Evolutionary conservation across 352 stramenopile species (phyloP), one percentile per base, ranked within the genome.

Genomic region (Lagenidium sp.): DNA sequence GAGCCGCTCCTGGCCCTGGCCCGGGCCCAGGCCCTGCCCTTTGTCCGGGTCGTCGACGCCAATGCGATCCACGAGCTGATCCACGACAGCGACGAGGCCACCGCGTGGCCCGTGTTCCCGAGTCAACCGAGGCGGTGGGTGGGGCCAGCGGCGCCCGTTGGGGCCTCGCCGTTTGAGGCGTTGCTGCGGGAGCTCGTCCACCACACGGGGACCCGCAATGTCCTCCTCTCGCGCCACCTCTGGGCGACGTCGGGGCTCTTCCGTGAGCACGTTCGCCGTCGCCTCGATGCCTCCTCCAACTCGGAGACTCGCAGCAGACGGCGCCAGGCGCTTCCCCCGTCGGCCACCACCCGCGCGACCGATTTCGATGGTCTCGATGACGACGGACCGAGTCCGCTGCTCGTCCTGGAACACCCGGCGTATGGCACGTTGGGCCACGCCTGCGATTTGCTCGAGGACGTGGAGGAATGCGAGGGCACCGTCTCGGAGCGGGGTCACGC

Each of bases 381-480:
- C n/a, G n/a, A n/a, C n/a, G n/a, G n/a, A n/a, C n/a, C n/a, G n/a
- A n/a, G n/a, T n/a, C n/a, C n/a, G n/a, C 28, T 32, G 8, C 8
- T 13, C 28, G 15, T 32, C 15, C 8, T 15, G 28, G 8, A 8
- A 8, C 28, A 32, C 28, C 8, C 8, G 8, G 55, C 60, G 10
- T 75, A 57, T 40, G 60, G 54, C 2, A 60, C 44, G 25, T 23
- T 71, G 10, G 50, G 41, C 22, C 66, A 79, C 28, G 55, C 41
- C 18, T 59, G 52, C 21, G 58, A 63, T 10, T 21, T 70, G 7
- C 41, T 60, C 1, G 48, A 41, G n/a, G 63, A 79, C 42, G 48
- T 79, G 15, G 54, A 51, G 2, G 46, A 63, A 24, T 52, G 49
- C 28, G 68, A 71, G 34, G 66, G 63, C 24, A 75, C 66, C 12